Evolutionary conservation across 1,139 yeast species (phyloP).

Genomic region (Yamadazyma epiphylla): DNA sequence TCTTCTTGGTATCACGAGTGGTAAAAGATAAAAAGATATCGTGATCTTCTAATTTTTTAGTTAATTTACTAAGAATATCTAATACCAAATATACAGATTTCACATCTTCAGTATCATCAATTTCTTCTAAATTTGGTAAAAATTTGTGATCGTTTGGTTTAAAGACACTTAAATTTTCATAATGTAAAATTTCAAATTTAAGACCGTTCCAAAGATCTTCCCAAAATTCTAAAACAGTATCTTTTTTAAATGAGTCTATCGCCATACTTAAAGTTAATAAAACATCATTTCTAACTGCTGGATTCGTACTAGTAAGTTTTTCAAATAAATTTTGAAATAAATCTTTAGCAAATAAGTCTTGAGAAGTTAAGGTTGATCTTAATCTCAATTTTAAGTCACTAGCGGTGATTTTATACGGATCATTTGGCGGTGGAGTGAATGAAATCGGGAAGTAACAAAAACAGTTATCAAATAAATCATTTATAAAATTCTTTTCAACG

Average conservation of each 20-base stretch:
- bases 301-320: slow-evolving; percentile 80
- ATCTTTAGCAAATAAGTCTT: slow-evolving; percentile 64
- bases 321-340: slow-evolving; percentile 76
- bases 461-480: slow-evolving; percentile 76
- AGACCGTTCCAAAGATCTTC: slow-evolving; percentile 79
- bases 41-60: slow-evolving; percentile 24
- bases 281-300: slow-evolving; percentile 73
- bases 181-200: slow-evolving; percentile 81
- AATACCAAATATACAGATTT: slow-evolving; percentile 47
- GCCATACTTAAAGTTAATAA: slow-evolving; percentile 60
- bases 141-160: slow-evolving; percentile 21
- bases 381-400: slow-evolving; percentile 63
- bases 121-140: slow-evolving; percentile 26
- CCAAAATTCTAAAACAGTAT: slow-evolving; percentile 58
- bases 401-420: slow-evolving; percentile 81
- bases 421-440: slow-evolving; percentile 88
- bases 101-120: slow-evolving; percentile 34
- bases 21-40: slow-evolving; percentile 35
- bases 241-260: slow-evolving; percentile 46
- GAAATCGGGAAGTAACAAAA: slow-evolving; percentile 97
- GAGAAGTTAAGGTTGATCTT: slow-evolving; percentile 59
- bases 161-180: slow-evolving; percentile 36
- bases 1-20: slow-evolving; percentile 54
- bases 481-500: slow-evolving; percentile 26
- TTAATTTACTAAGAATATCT: slow-evolving; percentile 41